Base-by-base conservation (phyloP, 1,284 basidiomycete species). In the Sanghuangporus weigelae region DNA sequence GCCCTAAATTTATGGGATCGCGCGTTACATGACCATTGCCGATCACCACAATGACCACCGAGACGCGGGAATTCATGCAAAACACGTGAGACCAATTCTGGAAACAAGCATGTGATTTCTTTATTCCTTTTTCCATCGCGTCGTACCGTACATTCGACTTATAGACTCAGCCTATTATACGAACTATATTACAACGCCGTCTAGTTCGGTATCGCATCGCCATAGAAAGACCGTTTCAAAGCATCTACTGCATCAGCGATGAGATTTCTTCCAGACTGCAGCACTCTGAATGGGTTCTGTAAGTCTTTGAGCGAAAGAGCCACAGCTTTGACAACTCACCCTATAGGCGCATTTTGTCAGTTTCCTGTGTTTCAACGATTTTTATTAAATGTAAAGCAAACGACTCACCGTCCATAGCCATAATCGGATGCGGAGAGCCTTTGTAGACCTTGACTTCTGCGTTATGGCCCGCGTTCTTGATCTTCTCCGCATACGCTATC, bases 341-440 rank as follows among this genome's bases (percentile, higher is more conserved):
- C 44, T 46, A n/a, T n/a, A 46, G 44, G 21, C 10, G 6, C 2
- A 31, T 31, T 31, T 31, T 31, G 26, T 31, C 26, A 31, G 26
- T 31, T 31, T 31, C 26, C 3, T 31, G 26, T 14, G 44, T 19
- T n/a, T 46, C 44, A 46, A 16, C 3, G 2, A n/a, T n/a, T 7
- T n/a, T 46, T 7, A 16, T 3, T n/a, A 46, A 16, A 14, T 2
- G 44, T 46, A 7, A 11, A 46, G n/a, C 44, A 26, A 14, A 71
- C 50, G 26, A 73, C 81, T 68, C 65, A 80, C 85, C 84, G 66
- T 89, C 86, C 83, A 89, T 85, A 6, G 84, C 83, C 81, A 89
- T 83, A 54, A 87, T 83, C 0, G 85, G 86, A 73, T 89, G 87
- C 23, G 87, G 85, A 6, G 81, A 84, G 19, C 80, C 79, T 68